phyloP scores from a whole-genome alignment of 2,329 filamentous ascomycete genomes.

The Xylaria sp. region DNA sequence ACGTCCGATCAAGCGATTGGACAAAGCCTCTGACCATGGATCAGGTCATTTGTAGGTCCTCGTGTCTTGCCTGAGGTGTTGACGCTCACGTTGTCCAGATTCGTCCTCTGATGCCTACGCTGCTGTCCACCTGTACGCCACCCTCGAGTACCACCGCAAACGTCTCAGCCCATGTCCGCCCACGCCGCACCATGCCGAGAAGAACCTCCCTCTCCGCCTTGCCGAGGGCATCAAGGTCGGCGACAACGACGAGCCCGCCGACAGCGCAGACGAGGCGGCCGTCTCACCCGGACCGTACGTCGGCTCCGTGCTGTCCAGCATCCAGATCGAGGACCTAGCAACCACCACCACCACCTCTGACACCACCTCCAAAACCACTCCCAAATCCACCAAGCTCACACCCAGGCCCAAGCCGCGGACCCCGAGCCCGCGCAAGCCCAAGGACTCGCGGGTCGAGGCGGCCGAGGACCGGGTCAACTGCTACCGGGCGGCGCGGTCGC shows the following conservation, averaged over 20 bases:
- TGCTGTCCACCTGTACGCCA: slow-evolving; percentile 71
- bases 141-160: slow-evolving; percentile 69
- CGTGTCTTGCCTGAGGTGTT: neutral
- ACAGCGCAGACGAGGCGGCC: slow-evolving; percentile 33
- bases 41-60: slow-evolving; percentile 70
- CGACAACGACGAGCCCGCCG: slow-evolving; percentile 36
- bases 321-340: slow-evolving; percentile 28
- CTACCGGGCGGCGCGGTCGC: slow-evolving; percentile 40
- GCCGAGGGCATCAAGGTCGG: slow-evolving; percentile 45
- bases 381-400: neutral
- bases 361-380: slow-evolving; percentile 2
- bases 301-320: slow-evolving; percentile 24
- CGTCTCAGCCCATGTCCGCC: slow-evolving; percentile 71
- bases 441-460: slow-evolving; percentile 47
- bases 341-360: slow-evolving; percentile 6
- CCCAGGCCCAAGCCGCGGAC: neutral
- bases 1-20: slow-evolving; percentile 79
- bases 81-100: slow-evolving; percentile 51
- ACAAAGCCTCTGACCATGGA: slow-evolving; percentile 58
- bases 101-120: slow-evolving; percentile 85
- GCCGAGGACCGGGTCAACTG: slow-evolving; percentile 45
- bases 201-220: slow-evolving; percentile 63
- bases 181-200: slow-evolving; percentile 68
- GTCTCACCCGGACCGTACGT: slow-evolving; percentile 21
- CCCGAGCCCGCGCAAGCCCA: slow-evolving; percentile 16